These are phyloP conservation scores for Tubosaeta brunneosetosa DNA, from an alignment of 768 basidiomycete species.

Conservation along the genomic window DNA sequence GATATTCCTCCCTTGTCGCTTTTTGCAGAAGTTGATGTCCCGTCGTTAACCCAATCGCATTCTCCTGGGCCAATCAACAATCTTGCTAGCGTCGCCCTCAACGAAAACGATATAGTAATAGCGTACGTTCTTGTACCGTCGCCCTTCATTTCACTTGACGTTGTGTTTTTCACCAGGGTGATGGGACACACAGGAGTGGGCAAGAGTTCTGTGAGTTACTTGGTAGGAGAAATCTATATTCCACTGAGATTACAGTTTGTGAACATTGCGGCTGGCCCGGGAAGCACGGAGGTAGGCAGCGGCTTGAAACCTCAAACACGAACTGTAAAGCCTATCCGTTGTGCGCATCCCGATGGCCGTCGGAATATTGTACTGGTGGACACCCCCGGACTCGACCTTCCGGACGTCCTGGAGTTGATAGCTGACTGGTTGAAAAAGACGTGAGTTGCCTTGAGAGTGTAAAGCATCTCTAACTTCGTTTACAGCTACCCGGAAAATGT, in stretches of 20 bases:
- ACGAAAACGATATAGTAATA: constrained; percentile 12
- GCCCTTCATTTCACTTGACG: not conserved
- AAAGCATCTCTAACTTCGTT: not conserved
- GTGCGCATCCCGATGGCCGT: constrained; percentile 12
- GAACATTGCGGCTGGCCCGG: constrained; percentile 4
- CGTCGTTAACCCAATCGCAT: too few relatives aligned
- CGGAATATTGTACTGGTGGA: constrained; percentile 14
- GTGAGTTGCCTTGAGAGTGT: not conserved
- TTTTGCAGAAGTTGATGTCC: too few relatives aligned
- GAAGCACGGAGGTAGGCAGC: not conserved
- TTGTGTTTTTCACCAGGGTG: not conserved
- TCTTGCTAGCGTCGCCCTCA: not conserved
- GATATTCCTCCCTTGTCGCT: too few relatives aligned
- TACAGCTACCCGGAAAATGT: constrained; percentile 6
- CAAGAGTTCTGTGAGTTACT: constrained; percentile 18
- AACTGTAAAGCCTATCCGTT: constrained; percentile 5
- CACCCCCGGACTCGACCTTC: constrained; percentile 16
- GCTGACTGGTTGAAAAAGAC: constrained; percentile 17
- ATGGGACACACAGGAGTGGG: constrained; percentile 16
- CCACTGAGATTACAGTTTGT: constrained; percentile 6
- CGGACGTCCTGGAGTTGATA: constrained; percentile 11
- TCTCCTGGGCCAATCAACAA: too few relatives aligned
- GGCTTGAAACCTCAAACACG: constrained; percentile 8
- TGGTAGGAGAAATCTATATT: not conserved
- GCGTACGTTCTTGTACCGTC: constrained; percentile 8